Base-by-base conservation (phyloP, 163 green algal genomes). In the Chlamydomonas reinhardtii region DNA sequence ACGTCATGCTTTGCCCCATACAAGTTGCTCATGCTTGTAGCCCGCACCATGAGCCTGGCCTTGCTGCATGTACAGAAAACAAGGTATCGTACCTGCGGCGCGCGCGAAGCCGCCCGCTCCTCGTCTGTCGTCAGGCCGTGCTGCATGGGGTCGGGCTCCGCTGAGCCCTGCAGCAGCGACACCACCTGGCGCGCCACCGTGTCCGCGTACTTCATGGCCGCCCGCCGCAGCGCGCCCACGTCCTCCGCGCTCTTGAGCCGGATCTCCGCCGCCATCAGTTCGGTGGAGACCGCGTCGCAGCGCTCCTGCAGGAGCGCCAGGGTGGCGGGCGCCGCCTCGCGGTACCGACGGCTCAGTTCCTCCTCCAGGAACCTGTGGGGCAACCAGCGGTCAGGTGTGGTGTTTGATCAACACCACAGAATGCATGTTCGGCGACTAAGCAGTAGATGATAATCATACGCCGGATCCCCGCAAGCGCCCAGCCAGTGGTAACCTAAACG, bases 71-170 rank as follows among this genome's bases (percentile, higher is more conserved):
- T 5, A 48, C 39, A 56, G 14, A 19, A 9, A 56, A 22, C 9
- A 56, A 56, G 2, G 2, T 20, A 56, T 56, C 9, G 39, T 56
- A 92, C 86, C 76, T 93, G 82, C 27, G 85, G 85, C 37, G 85
- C 39, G 27, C 74, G 83, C 61, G 89, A 93, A 14, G 87, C 83
- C 8, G 89, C 35, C 0, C 93, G 90, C 89, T 99, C 97, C 85
- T 99, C 97, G 22, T 96, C 95, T 20, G 94, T 96, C 16, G 95
- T 98, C 73, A 97, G 90, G 73, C 97, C 97, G 70, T 97, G 94
- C 84, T 96, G 88, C 43, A 89, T 88, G 24, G 96, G 96, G 88
- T 99, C 97, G 0, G 93, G 93, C 62, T 95, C 90, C 1, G 91
- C 89, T 0, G 87, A 93, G 16, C 97, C 97, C 24, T 94, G 88